These are phyloP conservation scores for Colletotrichum lini DNA, from an alignment of 2,329 filamentous ascomycete species.

Conservation along the genomic window DNA sequence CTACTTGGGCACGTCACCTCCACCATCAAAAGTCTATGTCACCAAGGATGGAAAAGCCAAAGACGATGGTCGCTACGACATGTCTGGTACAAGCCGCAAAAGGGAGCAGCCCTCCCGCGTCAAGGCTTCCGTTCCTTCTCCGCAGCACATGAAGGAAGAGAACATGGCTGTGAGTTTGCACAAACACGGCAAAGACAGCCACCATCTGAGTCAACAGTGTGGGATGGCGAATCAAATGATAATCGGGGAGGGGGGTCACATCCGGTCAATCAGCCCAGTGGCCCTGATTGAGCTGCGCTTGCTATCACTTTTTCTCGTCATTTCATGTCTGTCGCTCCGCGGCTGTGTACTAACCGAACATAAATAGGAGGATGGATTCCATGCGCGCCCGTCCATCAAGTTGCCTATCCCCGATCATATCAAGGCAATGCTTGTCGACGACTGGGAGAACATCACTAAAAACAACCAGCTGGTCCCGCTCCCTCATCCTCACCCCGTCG, in stretches of 20 bases:
- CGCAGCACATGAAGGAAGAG: conserved; percentile 3
- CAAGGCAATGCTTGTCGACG: conserved; percentile 94
- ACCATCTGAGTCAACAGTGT: conserved; percentile 2
- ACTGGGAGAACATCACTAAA: conserved; percentile 99
- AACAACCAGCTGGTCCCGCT: conserved; percentile 90
- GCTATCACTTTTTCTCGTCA: neutral
- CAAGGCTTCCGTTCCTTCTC: conserved; percentile 7
- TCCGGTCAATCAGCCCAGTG: conserved; percentile 21
- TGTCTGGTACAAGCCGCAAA: neutral
- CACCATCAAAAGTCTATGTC: conserved; percentile 15
- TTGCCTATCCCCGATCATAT: conserved; percentile 89
- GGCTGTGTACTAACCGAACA: conserved; percentile 10
- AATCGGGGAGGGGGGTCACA: conserved; percentile 3
- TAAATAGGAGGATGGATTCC: conserved; percentile 87
- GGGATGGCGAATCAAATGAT: neutral
- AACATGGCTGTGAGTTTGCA: neutral
- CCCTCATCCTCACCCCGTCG: conserved; percentile 82
- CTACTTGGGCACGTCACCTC: conserved; percentile 10
- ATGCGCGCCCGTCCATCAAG: conserved; percentile 86
- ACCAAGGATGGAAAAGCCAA: conserved; percentile 30
- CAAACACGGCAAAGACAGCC: neutral
- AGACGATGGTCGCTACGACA: conserved; percentile 25
- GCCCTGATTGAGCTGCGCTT: conserved; percentile 2
- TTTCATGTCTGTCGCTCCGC: neutral
- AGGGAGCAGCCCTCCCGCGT: conserved; percentile 18